Percentiles rank a stretch among this genome's conserved stretches.
Conservation (phyloP, 2,329 filamentous ascomycete genomes). For the Lachnellula occidentalis region DNA sequence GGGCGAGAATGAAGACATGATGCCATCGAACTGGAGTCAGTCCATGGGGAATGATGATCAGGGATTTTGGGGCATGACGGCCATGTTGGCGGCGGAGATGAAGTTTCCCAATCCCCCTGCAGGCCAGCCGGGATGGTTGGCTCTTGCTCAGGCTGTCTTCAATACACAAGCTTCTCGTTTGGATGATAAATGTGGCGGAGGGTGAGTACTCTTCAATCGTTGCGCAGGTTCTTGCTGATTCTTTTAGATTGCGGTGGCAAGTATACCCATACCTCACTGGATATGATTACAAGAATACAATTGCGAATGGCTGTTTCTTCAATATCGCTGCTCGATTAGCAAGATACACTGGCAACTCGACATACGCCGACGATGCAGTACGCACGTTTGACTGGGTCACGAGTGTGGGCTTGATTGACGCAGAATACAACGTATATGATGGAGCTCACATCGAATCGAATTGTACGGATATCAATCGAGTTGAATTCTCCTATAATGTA, state of each 20-base stretch:
- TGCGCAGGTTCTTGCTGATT: slow-evolving; percentile 8
- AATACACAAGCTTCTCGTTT: slow-evolving; percentile 70
- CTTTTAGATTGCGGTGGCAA: slow-evolving; percentile 65
- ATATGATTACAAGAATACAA: slow-evolving; percentile 62
- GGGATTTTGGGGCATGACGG: slow-evolving; percentile 78
- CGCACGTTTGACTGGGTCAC: slow-evolving; percentile 63
- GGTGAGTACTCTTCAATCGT: slow-evolving; percentile 32
- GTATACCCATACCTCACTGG: slow-evolving; percentile 62
- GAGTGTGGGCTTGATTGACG: slow-evolving; percentile 52
- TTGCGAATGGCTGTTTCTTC: slow-evolving; percentile 66
- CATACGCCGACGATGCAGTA: slow-evolving; percentile 71
- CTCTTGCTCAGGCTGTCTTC: slow-evolving; percentile 72
- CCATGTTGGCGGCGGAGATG: slow-evolving; percentile 72
- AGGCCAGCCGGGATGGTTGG: slow-evolving; percentile 68
- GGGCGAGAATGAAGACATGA: slow-evolving; percentile 50
- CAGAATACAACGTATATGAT: slow-evolving; percentile 51
- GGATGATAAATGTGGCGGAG: slow-evolving; percentile 65
- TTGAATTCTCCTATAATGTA: slow-evolving; percentile 66
- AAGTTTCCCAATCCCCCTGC: slow-evolving; percentile 64
- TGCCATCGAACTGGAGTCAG: slow-evolving; percentile 43
- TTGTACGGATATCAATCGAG: slow-evolving; percentile 48
- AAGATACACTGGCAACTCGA: slow-evolving; percentile 71
- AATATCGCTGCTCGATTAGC: slow-evolving; percentile 66
- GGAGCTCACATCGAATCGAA: slow-evolving; percentile 41
- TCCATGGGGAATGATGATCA: slow-evolving; percentile 35